Conservation (phyloP, 495 filamentous ascomycete species). For the Penicillium bialowiezense region DNA sequence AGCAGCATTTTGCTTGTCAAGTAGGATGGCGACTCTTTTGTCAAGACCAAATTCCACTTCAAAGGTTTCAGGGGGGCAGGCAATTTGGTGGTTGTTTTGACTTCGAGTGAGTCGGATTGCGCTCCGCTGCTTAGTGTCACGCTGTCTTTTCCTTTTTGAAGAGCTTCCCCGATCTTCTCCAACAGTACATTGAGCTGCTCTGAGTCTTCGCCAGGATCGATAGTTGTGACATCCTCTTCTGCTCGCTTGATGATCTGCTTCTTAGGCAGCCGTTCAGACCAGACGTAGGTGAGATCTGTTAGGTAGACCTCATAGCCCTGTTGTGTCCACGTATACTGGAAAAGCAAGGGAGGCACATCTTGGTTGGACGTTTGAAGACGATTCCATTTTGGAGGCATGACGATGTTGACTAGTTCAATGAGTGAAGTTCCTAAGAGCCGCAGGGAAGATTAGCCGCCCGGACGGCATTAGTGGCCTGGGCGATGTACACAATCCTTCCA, state of each 20-base stretch:
- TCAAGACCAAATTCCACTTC: conserved; percentile 63
- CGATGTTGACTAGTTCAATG: neutral
- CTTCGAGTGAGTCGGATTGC: conserved; percentile 40
- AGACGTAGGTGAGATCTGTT: conserved; percentile 84
- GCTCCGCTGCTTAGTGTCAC: conserved; percentile 26
- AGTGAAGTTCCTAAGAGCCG: conserved; percentile 10
- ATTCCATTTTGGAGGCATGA: conserved; percentile 42
- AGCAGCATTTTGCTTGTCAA: conserved; percentile 63
- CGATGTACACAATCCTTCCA: no score
- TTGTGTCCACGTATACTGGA: conserved; percentile 48
- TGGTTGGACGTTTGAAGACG: conserved; percentile 23
- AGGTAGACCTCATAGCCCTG: conserved; percentile 69
- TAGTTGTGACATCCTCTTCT: conserved; percentile 64
- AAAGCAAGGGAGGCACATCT: conserved; percentile 48
- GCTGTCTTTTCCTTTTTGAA: conserved; percentile 45
- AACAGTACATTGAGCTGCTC: conserved; percentile 72
- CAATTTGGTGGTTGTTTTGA: conserved; percentile 59
- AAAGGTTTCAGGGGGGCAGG: conserved; percentile 68
- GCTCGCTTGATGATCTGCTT: conserved; percentile 64
- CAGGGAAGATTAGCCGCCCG: conserved; percentile 26
- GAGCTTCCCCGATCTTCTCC: conserved; percentile 63
- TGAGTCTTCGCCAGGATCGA: conserved; percentile 78
- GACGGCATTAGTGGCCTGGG: no score
- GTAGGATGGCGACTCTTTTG: conserved; percentile 48
- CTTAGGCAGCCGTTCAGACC: conserved; percentile 68